phyloP scores from a whole-genome alignment of 176 grass and related monocot species.

The Microstegium vimineum region DNA sequence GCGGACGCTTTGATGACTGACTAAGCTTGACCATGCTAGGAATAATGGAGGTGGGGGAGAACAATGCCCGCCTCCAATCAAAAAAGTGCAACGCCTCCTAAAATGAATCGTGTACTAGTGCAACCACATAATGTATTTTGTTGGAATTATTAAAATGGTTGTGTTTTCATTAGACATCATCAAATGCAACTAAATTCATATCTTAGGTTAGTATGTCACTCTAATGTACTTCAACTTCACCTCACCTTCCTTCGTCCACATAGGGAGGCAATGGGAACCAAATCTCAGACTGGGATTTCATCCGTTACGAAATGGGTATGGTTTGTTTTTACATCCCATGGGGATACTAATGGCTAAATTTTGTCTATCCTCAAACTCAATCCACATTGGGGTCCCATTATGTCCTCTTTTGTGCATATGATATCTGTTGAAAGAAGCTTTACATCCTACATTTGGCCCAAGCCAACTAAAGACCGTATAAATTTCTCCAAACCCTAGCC shows the following conservation, averaged over 20 bases:
- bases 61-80: too few relatives aligned
- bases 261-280: background rate
- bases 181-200: background rate
- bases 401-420: too few relatives aligned
- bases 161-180: background rate
- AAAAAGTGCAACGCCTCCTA: too few relatives aligned
- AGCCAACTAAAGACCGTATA: background rate
- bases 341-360: background rate
- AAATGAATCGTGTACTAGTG: too few relatives aligned
- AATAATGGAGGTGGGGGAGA: too few relatives aligned
- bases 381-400: too few relatives aligned
- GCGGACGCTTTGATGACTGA: too few relatives aligned
- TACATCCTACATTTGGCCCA: background rate
- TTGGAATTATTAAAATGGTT: too few relatives aligned
- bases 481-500: background rate
- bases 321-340: background rate
- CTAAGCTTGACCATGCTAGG: too few relatives aligned
- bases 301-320: too few relatives aligned
- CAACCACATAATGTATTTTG: too few relatives aligned
- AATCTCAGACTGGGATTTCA: accelerated
- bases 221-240: background rate
- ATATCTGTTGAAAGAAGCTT: background rate
- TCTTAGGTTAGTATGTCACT: background rate
- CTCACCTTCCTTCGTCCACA: background rate
- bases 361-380: background rate